These are phyloP conservation scores for Mucor lusitanicus DNA, from an alignment of 371 early-diverging fungal genomes.

Conservation along the genomic window DNA sequence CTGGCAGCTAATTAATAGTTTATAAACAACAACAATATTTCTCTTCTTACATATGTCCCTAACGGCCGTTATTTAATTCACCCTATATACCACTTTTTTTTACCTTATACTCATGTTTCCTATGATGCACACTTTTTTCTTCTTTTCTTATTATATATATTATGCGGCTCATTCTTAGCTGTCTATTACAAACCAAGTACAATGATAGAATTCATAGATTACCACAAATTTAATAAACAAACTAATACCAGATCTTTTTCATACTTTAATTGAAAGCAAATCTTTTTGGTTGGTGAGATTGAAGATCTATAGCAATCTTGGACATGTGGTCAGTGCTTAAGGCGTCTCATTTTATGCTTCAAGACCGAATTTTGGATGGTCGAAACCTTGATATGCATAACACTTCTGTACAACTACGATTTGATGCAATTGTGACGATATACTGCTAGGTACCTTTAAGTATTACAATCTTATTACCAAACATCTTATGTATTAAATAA, in stretches of 20 bases:
- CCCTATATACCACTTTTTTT: background rate
- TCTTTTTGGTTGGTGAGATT: background rate
- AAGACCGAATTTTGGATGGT: too few species aligned
- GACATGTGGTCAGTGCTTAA: too few species aligned
- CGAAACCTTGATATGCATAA: too few species aligned
- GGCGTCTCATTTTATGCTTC: too few species aligned
- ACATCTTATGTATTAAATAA: too few species aligned
- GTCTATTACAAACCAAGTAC: background rate
- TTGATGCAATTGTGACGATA: too few species aligned
- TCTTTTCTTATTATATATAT: background rate
- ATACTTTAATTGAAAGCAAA: too few species aligned
- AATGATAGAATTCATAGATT: background rate
- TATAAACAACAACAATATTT: constrained; percentile 1
- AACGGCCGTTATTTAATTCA: background rate
- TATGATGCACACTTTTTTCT: background rate
- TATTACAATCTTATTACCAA: too few species aligned
- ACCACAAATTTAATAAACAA: background rate
- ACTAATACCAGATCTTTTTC: too few species aligned
- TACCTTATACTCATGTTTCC: background rate
- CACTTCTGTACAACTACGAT: too few species aligned
- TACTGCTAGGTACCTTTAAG: too few species aligned
- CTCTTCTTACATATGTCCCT: background rate
- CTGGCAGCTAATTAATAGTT: background rate
- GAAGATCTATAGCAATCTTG: too few species aligned
- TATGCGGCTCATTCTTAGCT: background rate